Conservation (phyloP, 352 stramenopile genomes). For the Phytophthora idaei region DNA sequence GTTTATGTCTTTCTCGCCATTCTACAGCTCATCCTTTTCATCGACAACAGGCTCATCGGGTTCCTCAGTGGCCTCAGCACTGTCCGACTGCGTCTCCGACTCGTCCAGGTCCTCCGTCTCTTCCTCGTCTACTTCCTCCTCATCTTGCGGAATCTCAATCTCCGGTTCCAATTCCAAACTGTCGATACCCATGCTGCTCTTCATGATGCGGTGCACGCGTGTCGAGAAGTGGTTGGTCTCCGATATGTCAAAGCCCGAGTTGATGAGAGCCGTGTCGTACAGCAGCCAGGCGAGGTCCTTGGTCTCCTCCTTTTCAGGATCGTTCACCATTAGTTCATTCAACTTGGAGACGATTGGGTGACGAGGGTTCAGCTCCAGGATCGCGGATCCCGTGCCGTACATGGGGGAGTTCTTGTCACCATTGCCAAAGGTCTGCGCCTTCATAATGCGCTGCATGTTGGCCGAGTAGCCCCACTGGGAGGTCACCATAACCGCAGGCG, state of each 20-base stretch:
- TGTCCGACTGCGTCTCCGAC: slow-evolving; percentile 55
- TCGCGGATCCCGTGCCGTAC: slow-evolving; percentile 80
- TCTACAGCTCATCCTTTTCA: slow-evolving; percentile 83
- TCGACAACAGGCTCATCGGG: slow-evolving; percentile 27
- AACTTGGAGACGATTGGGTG: slow-evolving; percentile 98
- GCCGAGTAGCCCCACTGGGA: slow-evolving; percentile 97
- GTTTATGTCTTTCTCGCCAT: slow-evolving; percentile 3
- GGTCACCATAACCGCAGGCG: slow-evolving; percentile 96
- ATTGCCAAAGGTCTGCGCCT: slow-evolving; percentile 96
- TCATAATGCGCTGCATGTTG: slow-evolving; percentile 99
- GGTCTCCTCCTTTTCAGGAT: slow-evolving; percentile 83
- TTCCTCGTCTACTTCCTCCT: slow-evolving; percentile 53
- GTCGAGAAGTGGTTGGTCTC: slow-evolving; percentile 93
- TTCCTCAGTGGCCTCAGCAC: slow-evolving; percentile 35
- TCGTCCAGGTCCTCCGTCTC: slow-evolving; percentile 42
- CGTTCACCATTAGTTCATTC: slow-evolving; percentile 73
- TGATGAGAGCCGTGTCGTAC: slow-evolving; percentile 97
- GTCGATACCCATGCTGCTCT: slow-evolving; percentile 91
- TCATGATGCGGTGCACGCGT: slow-evolving; percentile 95
- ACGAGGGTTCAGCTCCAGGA: slow-evolving; percentile 99
- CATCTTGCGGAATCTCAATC: slow-evolving; percentile 92
- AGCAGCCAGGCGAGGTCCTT: slow-evolving; percentile 97
- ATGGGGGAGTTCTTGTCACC: slow-evolving; percentile 47
- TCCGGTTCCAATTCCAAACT: slow-evolving; percentile 93
- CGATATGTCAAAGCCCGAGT: slow-evolving; percentile 96